phyloP scores from a whole-genome alignment of 2,329 filamentous ascomycete species.

The Fusarium ambrosium region DNA sequence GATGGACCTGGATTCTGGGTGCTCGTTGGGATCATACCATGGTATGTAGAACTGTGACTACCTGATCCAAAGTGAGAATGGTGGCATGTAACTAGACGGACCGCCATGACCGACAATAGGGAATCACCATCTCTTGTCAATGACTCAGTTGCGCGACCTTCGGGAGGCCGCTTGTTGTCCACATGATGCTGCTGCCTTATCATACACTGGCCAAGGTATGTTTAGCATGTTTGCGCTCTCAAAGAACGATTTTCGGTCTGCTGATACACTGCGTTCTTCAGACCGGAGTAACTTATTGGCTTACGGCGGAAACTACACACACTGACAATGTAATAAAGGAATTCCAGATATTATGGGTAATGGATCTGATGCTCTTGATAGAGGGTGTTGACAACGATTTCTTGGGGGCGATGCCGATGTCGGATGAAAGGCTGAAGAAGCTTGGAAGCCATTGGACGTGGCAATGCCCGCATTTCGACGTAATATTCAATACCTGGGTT shows the following conservation, averaged over 20 bases:
- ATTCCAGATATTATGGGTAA: background rate
- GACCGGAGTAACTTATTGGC: constrained; percentile 32
- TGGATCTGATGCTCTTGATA: background rate
- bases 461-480: background rate
- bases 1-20: constrained; percentile 5
- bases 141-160: constrained; percentile 28
- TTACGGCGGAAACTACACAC: constrained; percentile 32
- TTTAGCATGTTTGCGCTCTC: constrained; percentile 38
- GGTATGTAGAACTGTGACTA: constrained; percentile 44
- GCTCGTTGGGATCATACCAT: constrained; percentile 37
- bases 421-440: constrained; percentile 13
- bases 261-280: constrained; percentile 17
- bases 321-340: constrained; percentile 28
- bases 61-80: constrained; percentile 32
- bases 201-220: constrained; percentile 23
- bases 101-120: constrained; percentile 32
- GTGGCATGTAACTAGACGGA: constrained; percentile 34
- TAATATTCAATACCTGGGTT: background rate
- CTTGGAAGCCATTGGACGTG: background rate
- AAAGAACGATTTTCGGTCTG: constrained; percentile 16
- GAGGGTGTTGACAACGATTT: background rate
- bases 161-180: background rate
- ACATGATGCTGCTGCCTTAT: background rate
- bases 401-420: background rate
- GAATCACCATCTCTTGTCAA: constrained; percentile 23